Conservation (phyloP, 2,329 filamentous ascomycete species). For the Stachybotrys chartarum region DNA sequence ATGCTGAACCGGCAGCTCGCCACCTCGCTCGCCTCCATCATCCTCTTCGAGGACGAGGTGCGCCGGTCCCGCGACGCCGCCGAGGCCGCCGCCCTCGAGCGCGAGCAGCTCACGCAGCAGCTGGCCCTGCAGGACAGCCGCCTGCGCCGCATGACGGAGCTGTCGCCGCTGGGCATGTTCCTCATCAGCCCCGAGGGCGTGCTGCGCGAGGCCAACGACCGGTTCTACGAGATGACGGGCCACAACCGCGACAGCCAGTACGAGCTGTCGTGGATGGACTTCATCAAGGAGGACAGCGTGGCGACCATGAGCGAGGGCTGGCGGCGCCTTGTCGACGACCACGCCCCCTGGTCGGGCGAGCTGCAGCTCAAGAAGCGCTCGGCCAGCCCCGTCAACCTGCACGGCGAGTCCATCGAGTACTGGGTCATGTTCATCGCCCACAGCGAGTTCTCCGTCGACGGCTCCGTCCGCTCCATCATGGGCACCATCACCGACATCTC, state of each 20-base stretch:
- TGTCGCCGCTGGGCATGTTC: slow-evolving; percentile 30
- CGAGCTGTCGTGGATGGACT: slow-evolving; percentile 33
- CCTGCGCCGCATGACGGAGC: slow-evolving; percentile 27
- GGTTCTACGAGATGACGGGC: slow-evolving; percentile 40
- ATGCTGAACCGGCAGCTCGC: slow-evolving; percentile 41
- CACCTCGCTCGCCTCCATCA: slow-evolving; percentile 56
- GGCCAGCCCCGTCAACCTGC: slow-evolving; percentile 2
- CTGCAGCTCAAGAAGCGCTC: slow-evolving; percentile 29
- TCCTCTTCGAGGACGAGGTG: slow-evolving; percentile 59
- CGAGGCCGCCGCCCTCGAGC: slow-evolving; percentile 24
- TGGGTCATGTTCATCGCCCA: slow-evolving; percentile 34
- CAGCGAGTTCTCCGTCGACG: slow-evolving; percentile 23
- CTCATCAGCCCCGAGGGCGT: slow-evolving; percentile 30
- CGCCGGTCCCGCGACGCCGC: slow-evolving; percentile 33
- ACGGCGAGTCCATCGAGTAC: slow-evolving; percentile 30
- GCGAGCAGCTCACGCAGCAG: slow-evolving; percentile 24
- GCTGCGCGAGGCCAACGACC: slow-evolving; percentile 35
- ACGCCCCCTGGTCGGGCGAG: slow-evolving; percentile 30
- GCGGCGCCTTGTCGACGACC: slow-evolving; percentile 24
- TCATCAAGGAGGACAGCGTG: slow-evolving; percentile 27
- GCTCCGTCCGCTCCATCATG: slow-evolving; percentile 27
- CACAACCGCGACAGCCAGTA: slow-evolving; percentile 26
- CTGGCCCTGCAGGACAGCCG: slow-evolving; percentile 26
- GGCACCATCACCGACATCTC: slow-evolving; percentile 36
- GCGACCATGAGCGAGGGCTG: slow-evolving; percentile 27